These are phyloP conservation scores for Colletotrichum chrysophilum DNA, from an alignment of 2,329 filamentous ascomycete species.

Conservation along the genomic window DNA sequence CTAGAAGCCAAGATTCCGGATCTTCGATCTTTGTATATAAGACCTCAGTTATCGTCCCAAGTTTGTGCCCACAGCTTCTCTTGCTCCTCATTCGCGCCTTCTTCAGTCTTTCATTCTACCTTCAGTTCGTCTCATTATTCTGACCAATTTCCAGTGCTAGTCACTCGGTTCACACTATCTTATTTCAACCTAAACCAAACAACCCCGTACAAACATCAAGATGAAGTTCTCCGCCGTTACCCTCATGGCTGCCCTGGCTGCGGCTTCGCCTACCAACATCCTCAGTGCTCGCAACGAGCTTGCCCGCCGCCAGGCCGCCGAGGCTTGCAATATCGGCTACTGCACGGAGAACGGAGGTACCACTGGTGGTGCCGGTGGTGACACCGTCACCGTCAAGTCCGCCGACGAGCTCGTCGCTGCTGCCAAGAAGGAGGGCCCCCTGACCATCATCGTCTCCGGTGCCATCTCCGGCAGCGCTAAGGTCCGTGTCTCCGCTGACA, in stretches of 20 bases:
- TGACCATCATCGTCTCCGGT: slow-evolving; percentile 34
- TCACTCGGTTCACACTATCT: background rate
- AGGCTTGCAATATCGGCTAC: slow-evolving; percentile 31
- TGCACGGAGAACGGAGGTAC: slow-evolving; percentile 37
- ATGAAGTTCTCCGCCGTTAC: slow-evolving; percentile 21
- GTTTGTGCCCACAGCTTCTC: background rate
- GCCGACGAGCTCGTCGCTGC: slow-evolving; percentile 31
- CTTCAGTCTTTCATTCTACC: background rate
- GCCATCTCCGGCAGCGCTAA: slow-evolving; percentile 28
- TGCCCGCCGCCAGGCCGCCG: slow-evolving; percentile 17
- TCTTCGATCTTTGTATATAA: background rate
- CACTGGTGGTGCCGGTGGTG: slow-evolving; percentile 31
- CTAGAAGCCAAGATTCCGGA: background rate
- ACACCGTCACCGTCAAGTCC: slow-evolving; percentile 32
- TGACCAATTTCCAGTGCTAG: background rate
- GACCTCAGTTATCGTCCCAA: background rate
- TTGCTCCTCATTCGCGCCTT: background rate
- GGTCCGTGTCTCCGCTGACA: slow-evolving; percentile 41
- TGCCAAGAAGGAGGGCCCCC: slow-evolving; percentile 27
- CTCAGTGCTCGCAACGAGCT: slow-evolving; percentile 16
- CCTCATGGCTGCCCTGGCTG: slow-evolving; percentile 16
- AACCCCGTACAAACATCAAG: slow-evolving; percentile 16
- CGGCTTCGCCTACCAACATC: slow-evolving; percentile 15
- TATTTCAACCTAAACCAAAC: background rate
- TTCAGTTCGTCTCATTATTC: background rate